phyloP scores from a whole-genome alignment of 495 filamentous ascomycete genomes.

The Penicillium alfredii region DNA sequence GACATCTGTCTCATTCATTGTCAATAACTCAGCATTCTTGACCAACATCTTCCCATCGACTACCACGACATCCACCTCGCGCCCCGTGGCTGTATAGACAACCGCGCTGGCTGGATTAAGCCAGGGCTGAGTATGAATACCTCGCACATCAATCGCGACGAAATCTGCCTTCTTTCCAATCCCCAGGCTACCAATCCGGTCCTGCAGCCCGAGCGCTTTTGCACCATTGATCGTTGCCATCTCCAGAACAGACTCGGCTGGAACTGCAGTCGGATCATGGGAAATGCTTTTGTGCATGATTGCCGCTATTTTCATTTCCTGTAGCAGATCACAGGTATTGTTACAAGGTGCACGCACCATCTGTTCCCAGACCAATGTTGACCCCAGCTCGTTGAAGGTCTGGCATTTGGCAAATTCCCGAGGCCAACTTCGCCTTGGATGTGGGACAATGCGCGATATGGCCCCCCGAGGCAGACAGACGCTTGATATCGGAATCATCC shows the following conservation, averaged over 20 bases:
- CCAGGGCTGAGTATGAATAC: conserved; percentile 30
- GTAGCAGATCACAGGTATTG: conserved; percentile 45
- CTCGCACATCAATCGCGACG: conserved; percentile 40
- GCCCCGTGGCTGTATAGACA: conserved; percentile 43
- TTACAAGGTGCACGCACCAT: conserved; percentile 50
- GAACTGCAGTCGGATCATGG: conserved; percentile 40
- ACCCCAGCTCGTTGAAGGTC: conserved; percentile 28
- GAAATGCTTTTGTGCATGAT: conserved; percentile 47
- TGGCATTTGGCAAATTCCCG: conserved; percentile 43
- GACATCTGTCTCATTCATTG: conserved; percentile 31
- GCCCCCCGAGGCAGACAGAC: conserved; percentile 33
- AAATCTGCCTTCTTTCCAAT: conserved; percentile 53
- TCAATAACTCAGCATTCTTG: conserved; percentile 27
- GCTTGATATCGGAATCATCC: conserved; percentile 37
- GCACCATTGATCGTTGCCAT: conserved; percentile 50
- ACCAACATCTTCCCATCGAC: conserved; percentile 43
- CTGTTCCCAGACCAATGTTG: conserved; percentile 42
- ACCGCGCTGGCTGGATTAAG: conserved; percentile 41
- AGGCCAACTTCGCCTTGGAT: conserved; percentile 46
- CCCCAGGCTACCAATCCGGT: conserved; percentile 44
- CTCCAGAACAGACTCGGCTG: conserved; percentile 45
- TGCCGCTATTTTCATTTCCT: conserved; percentile 47
- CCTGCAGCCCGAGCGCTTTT: conserved; percentile 43
- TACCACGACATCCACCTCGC: conserved; percentile 44
- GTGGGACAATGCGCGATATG: conserved; percentile 47